Base-by-base conservation (phyloP, 768 basidiomycete species). In the Suillus americanus region DNA sequence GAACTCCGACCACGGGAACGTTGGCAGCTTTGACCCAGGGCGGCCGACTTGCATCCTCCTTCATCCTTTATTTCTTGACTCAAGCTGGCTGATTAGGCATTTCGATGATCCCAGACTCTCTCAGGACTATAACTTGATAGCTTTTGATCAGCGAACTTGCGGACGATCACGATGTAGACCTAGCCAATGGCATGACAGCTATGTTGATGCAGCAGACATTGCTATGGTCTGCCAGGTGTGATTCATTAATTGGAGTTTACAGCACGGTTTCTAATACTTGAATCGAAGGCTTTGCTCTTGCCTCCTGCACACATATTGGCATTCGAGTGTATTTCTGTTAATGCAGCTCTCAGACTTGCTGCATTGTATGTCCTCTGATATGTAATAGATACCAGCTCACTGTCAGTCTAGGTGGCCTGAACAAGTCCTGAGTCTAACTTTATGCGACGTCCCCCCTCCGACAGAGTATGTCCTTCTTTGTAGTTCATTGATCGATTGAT, bases 151-250 rank as follows among this genome's bases (percentile, higher is more conserved):
- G 69, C 86, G 92, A 13, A 81, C 83, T 12, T 80, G 81, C 33
- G 91, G 91, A 16, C 82, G 79, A 73, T 89, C 89, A 3, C 73
- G 74, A 3, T 82, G 78, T 66, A 81, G 85, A 61, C 83, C 82
- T 4, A 85, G 77, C 57, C 84, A 82, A 9, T 77, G 79, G 54
- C 86, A 89, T 70, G 91, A 94, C 75, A 84, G 81, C 64, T 94
- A 90, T 86, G 90, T 92, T 8, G 86, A 90, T 48, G 89, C 91
- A 2, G 92, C 90, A 41, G 91, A 93, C 78, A 70, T 93, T 43
- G 91, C 89, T 4, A 80, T 84, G 18, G 86, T 85, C 60, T 83
- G 84, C 67, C 84, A 86, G 75, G 90, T 88, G 65, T 51, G 85
- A 23, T 79, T 60, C 28, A 3, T 59, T 63, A 48, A 54, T 64